Evolutionary conservation across 139 green algal species (phyloP), one percentile per base, ranked within the genome.

Genomic region (Medakamo hakoo): DNA sequence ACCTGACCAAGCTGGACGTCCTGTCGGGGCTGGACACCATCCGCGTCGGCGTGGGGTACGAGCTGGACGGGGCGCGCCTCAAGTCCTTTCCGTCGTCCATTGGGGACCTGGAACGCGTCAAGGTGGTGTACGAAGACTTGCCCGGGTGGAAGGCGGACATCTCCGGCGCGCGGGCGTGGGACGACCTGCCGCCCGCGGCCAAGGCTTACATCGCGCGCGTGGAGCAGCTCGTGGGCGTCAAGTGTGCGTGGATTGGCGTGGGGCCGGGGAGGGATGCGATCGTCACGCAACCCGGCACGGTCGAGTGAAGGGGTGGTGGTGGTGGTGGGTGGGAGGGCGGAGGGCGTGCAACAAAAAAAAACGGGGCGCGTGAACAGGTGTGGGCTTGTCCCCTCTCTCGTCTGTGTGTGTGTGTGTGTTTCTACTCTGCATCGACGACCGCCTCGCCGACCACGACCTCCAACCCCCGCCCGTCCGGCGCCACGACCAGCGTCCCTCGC

Each of bases 1-100:
- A 98, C 86, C 76, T 99, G 4, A 99, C 93, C 58, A 99, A 99
- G 84, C 84, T 99, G 58, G 93, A 99, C 59, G 89, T 96, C 63
- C 75, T 99, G 22, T 83, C 68, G 26, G 74, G 76, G 0, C 75
- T 95, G 19, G 58, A 77, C 0, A 87, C 95, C 65, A 94, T 99
- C 76, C 86, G 93, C 80, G 76, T 96, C 61, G 81, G 80, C 25
- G 65, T 80, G 2, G 71, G 55, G 1, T 94, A 94, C 73, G 59
- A 49, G 2, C 30, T 72, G 4, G 57, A 73, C 40, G 75, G 78
- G 25, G 26, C 66, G 31, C 16, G 62, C 27, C 65, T 91, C 27
- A 32, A 60, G 26, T 78, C 78, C 0, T 70, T 95, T 9, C 88
- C 88, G 0, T 75, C 86, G 1, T 52, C 40, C 40, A 16, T 52